Conservation (phyloP, 371 early-diverging fungal species). For the Haplosporangium sp. region DNA sequence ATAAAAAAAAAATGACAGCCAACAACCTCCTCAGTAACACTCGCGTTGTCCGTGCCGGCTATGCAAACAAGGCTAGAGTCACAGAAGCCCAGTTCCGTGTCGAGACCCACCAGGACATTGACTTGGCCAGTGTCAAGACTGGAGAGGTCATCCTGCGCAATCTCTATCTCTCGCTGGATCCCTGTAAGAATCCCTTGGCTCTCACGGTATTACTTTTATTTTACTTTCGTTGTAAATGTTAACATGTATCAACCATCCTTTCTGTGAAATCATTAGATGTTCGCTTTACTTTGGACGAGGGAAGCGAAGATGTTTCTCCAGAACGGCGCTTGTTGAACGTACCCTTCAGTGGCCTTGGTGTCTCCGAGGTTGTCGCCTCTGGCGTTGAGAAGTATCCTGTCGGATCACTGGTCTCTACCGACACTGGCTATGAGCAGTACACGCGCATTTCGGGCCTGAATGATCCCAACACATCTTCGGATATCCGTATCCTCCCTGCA, state of each 20-base stretch:
- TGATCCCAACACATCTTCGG: conserved; percentile 20
- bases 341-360: conserved; percentile 33
- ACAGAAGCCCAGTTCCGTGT: conserved; percentile 27
- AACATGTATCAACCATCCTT: neutral
- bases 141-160: conserved; percentile 43
- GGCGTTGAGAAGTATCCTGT: conserved; percentile 27
- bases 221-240: neutral
- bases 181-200: conserved; percentile 16
- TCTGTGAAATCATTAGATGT: conserved; percentile 16
- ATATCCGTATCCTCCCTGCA: conserved; percentile 32
- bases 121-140: conserved; percentile 20
- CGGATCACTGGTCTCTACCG: conserved; percentile 28
- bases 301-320: conserved; percentile 10
- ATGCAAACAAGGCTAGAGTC: conserved; percentile 37
- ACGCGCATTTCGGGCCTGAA: conserved; percentile 26
- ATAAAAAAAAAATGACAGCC: conserved; percentile 5
- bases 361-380: conserved; percentile 46
- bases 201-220: neutral
- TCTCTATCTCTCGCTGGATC: conserved; percentile 45
- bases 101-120: conserved; percentile 25
- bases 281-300: conserved; percentile 30
- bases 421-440: conserved; percentile 37
- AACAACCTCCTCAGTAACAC: conserved; percentile 27
- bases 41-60: conserved; percentile 37
- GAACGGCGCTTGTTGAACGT: conserved; percentile 17